A percentile compares a stretch with the other conserved stretches of the same genome.
These are phyloP conservation scores for Xylaria sp. DNA, from an alignment of 2,329 filamentous ascomycete genomes.

Conservation along the genomic window DNA sequence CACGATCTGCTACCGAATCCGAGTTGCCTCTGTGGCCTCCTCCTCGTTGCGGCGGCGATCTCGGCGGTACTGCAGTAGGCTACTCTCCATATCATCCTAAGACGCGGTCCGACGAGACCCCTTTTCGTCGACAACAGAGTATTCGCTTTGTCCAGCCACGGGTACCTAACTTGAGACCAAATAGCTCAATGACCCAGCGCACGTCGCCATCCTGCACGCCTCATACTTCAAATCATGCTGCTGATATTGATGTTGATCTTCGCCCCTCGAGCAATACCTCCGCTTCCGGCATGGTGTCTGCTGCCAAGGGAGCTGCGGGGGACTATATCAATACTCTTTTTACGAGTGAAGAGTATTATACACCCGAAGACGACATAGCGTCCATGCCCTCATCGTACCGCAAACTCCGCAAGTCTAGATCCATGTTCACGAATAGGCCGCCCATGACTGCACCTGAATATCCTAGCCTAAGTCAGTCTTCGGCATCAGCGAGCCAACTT, in stretches of 20 bases:
- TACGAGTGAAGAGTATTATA: slow-evolving; percentile 51
- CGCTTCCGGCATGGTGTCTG: slow-evolving; percentile 37
- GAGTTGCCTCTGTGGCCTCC: slow-evolving; percentile 41
- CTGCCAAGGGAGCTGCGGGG: slow-evolving; percentile 40
- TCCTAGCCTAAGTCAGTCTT: slow-evolving; percentile 4
- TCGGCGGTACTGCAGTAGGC: neutral
- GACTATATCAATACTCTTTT: slow-evolving; percentile 47
- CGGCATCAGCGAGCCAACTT: slow-evolving; percentile 21
- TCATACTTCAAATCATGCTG: neutral
- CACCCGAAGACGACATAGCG: slow-evolving; percentile 53
- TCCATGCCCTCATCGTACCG: slow-evolving; percentile 56
- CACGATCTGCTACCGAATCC: slow-evolving; percentile 45
- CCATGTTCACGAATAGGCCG: slow-evolving; percentile 53
- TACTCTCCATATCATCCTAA: slow-evolving; percentile 24
- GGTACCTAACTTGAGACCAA: slow-evolving; percentile 1
- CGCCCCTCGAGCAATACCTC: slow-evolving; percentile 29
- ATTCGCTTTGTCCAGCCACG: slow-evolving; percentile 55
- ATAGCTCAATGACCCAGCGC: neutral
- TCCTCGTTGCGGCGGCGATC: slow-evolving; percentile 34
- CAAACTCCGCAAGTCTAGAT: slow-evolving; percentile 60
- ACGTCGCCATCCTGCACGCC: slow-evolving; percentile 3
- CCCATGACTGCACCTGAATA: slow-evolving; percentile 10
- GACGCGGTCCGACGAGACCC: slow-evolving; percentile 30
- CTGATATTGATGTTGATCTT: slow-evolving; percentile 7
- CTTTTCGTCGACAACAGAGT: slow-evolving; percentile 55